Percentiles rank a stretch among this genome's conserved stretches.
Evolutionary conservation across 345 rosid species (phyloP).

Genomic region (Moringa oleifera): DNA sequence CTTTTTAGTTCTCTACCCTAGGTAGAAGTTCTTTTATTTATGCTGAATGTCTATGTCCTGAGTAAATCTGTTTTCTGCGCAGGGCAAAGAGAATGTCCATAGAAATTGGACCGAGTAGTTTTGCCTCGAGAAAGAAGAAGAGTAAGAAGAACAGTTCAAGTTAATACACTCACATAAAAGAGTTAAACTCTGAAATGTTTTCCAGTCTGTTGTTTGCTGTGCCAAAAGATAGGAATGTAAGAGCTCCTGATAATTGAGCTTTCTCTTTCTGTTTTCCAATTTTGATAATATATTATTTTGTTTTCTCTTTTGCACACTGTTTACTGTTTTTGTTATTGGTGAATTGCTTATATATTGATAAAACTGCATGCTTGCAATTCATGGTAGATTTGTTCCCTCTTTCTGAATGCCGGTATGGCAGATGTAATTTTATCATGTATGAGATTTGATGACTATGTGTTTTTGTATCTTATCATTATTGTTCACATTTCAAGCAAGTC

Average conservation of each 20-base stretch:
- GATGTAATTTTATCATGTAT: too few relatives aligned
- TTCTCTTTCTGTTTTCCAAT: not conserved
- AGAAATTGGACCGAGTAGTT: slow-evolving; percentile 71
- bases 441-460: too few relatives aligned
- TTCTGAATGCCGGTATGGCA: too few relatives aligned
- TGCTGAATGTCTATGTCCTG: not conserved
- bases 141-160: slow-evolving; percentile 28
- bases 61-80: slow-evolving; percentile 8
- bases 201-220: not conserved
- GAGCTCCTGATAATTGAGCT: not conserved
- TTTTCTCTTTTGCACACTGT: not conserved
- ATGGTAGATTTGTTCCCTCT: too few relatives aligned
- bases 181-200: not conserved
- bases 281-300: not conserved
- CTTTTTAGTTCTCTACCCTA: not conserved
- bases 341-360: too few relatives aligned
- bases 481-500: too few relatives aligned
- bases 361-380: too few relatives aligned
- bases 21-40: too few relatives aligned
- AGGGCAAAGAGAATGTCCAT: slow-evolving; percentile 80
- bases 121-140: slow-evolving; percentile 80
- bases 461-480: too few relatives aligned
- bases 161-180: not conserved
- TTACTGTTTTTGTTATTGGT: not conserved
- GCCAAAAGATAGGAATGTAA: not conserved